Evolutionary conservation across 306 rosid species (phyloP).

Genomic region (Prosopis cineraria): DNA sequence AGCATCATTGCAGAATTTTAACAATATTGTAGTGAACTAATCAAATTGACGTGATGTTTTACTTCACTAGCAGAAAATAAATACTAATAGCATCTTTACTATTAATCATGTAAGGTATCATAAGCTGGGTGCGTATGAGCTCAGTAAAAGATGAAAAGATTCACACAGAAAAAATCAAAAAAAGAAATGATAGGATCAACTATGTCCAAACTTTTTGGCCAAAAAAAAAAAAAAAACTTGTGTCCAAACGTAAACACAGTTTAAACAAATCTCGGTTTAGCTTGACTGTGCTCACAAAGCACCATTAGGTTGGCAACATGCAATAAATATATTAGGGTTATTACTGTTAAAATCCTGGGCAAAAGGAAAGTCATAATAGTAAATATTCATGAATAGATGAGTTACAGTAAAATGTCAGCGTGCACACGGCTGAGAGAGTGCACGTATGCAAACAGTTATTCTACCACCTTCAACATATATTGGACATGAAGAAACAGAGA

Average conservation of each 20-base stretch:
- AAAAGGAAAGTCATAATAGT: neutral
- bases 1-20: neutral
- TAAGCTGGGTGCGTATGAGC: neutral
- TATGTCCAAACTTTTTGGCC: neutral
- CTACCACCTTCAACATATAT: constrained; percentile 9
- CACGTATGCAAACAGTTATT: neutral
- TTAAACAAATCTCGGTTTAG: neutral
- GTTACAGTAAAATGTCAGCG: neutral
- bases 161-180: neutral
- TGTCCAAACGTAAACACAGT: neutral
- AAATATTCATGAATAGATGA: neutral
- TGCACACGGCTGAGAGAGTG: neutral
- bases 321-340: neutral
- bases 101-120: neutral
- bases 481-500: neutral
- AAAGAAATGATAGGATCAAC: neutral
- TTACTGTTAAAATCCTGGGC: neutral
- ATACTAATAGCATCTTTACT: neutral
- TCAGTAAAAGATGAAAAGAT: neutral
- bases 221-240: too few relatives aligned
- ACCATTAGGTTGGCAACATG: neutral
- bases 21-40: neutral
- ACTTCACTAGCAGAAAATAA: neutral
- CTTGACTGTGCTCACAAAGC: neutral
- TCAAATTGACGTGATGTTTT: neutral